Percentiles rank a stretch among this genome's conserved stretches.
phyloP scores from a whole-genome alignment of 1,284 basidiomycete genomes.

The Farysia itapuensis region DNA sequence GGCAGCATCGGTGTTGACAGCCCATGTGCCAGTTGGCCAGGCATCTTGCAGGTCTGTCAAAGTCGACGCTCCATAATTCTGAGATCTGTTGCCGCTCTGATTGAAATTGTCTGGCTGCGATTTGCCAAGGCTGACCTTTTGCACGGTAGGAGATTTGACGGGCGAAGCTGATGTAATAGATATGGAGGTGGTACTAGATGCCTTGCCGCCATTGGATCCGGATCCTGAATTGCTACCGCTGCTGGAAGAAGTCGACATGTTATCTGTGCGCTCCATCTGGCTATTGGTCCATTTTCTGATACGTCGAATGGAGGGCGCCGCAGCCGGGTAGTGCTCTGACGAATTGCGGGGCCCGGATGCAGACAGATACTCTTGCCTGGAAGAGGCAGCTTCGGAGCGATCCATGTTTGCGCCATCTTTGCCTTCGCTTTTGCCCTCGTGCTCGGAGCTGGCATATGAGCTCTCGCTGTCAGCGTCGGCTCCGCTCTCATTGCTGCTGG shows the following conservation, averaged over 20 bases:
- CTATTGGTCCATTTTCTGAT: constrained; percentile 25
- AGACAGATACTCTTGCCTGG: constrained; percentile 22
- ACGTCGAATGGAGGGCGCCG: not conserved
- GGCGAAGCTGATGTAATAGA: constrained; percentile 24
- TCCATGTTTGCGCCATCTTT: not conserved
- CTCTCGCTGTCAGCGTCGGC: constrained; percentile 39
- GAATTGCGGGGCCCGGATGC: constrained; percentile 24
- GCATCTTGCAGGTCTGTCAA: constrained; percentile 34
- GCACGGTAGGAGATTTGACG: constrained; percentile 21
- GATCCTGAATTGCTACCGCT: constrained; percentile 32
- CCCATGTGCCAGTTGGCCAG: constrained; percentile 32
- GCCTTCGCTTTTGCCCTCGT: constrained; percentile 3
- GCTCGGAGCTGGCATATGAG: constrained; percentile 14
- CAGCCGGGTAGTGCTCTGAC: constrained; percentile 5
- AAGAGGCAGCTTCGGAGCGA: constrained; percentile 11
- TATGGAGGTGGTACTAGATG: constrained; percentile 25
- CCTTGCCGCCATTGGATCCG: constrained; percentile 11
- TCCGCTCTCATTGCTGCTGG: constrained; percentile 24
- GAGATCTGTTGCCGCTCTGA: constrained; percentile 37
- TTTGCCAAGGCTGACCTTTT: too few species aligned
- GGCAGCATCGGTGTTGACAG: constrained; percentile 20
- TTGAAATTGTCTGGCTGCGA: constrained; percentile 45
- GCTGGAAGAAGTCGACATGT: constrained; percentile 21
- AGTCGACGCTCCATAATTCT: constrained; percentile 29
- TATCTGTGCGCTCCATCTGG: constrained; percentile 19